Conservation (phyloP, 495 filamentous ascomycete genomes). For the Penicillium samsonianum region DNA sequence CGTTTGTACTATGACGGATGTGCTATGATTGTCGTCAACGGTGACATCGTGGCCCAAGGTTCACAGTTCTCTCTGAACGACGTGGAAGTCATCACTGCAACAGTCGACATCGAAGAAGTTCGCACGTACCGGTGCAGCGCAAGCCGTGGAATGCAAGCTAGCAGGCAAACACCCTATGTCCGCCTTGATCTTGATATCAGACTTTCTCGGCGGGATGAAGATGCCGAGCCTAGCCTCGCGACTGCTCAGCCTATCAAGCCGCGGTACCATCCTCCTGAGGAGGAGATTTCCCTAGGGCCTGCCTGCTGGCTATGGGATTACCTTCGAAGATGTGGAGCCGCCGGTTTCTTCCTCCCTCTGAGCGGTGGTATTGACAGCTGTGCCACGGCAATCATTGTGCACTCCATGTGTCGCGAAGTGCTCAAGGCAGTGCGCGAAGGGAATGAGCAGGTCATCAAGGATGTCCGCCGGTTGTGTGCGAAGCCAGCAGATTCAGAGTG, state of each 20-base stretch:
- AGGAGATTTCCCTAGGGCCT: constrained; percentile 71
- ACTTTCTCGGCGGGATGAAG: constrained; percentile 36
- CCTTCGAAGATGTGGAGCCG: constrained; percentile 61
- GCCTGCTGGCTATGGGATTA: constrained; percentile 89
- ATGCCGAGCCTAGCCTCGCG: constrained; percentile 41
- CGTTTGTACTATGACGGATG: constrained; percentile 70
- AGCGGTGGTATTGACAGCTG: constrained; percentile 72
- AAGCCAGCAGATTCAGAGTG: constrained; percentile 54
- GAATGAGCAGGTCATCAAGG: constrained; percentile 68
- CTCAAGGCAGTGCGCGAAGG: constrained; percentile 62
- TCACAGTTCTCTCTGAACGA: constrained; percentile 76
- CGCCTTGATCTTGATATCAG: constrained; percentile 42
- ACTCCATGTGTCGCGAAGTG: constrained; percentile 77
- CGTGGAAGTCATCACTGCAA: constrained; percentile 82
- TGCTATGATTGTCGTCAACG: constrained; percentile 76
- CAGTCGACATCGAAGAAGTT: constrained; percentile 76
- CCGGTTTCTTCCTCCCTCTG: constrained; percentile 61
- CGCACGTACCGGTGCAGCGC: constrained; percentile 38
- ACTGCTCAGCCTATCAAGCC: constrained; percentile 46
- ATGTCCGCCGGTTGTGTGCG: constrained; percentile 63
- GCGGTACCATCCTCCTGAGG: constrained; percentile 64
- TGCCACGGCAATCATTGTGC: constrained; percentile 66
- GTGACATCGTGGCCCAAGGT: constrained; percentile 67
- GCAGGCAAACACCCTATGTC: constrained; percentile 35
- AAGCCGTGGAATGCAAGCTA: constrained; percentile 46